Base-by-base conservation (phyloP, 2,329 filamentous ascomycete genomes). In the Amylocarpus encephaloides region DNA sequence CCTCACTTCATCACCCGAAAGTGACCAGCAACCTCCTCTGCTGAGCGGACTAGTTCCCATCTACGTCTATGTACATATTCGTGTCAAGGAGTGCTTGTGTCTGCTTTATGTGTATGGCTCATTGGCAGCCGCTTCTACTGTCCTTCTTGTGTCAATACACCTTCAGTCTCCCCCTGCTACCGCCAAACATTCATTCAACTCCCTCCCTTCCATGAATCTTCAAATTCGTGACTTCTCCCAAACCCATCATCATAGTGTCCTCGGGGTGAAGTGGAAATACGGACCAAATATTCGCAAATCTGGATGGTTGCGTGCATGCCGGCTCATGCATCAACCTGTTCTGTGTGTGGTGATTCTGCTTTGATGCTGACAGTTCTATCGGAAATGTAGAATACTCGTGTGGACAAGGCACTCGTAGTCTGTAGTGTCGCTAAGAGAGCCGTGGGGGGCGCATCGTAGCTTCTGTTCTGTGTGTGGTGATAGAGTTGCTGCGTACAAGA, bases 61-160 rank as follows among this genome's bases (percentile, higher is more conserved):
- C 33, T 48, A 44, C 32, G 45, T 18, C 46, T 51, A 51, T 48
- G 43, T 51, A 54, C 19, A 51, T 51, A 54, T 51, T 30, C 22
- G 38, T 54, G 39, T 36, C 46, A 13, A 54, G 48, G 49, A 53
- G 44, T 53, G 49, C 49, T 54, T 51, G 42, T 51, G 47, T 49
- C 38, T 54, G 22, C 29, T 22, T 48, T 38, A 48, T 36, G 41
- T 54, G 48, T 35, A 42, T 44, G 48, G 45, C 49, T 51, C 39
- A 36, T 36, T 36, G 15, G 34, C 34, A 36, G 34, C 34, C 34
- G 39, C 39, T 41, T 41, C 39, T 41, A 12, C 19, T 41, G 12
- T 41, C 39, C n/a, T 41, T 41, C 12, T 13, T 40, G 16, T 41
- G 39, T 41, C 39, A 41, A 26, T 7, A 7, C 7, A 26, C 22